Evolutionary conservation across 2,329 filamentous ascomycete species (phyloP).

Genomic region (Ascosphaera aggregata): DNA sequence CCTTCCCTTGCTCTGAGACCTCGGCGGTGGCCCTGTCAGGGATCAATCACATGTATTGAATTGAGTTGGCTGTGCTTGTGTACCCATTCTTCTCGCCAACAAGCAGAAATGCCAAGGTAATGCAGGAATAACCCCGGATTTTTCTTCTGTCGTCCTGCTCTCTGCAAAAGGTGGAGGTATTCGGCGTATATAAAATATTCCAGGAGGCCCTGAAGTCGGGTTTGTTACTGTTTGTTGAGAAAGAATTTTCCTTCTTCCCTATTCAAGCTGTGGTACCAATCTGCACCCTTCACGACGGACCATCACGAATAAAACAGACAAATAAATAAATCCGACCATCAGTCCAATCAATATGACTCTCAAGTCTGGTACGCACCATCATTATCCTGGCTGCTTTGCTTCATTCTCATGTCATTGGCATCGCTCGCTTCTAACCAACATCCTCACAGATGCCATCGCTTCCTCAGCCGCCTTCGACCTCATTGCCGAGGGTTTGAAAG

Average conservation of each 20-base stretch:
- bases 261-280: not conserved
- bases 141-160: too few species aligned
- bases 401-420: not conserved
- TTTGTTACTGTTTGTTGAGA: too few species aligned
- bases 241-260: too few species aligned
- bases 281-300: not conserved
- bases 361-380: not conserved
- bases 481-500: slow-evolving; percentile 49
- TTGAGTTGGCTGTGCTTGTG: not conserved
- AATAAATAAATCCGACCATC: not conserved
- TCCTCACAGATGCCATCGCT: slow-evolving; percentile 48
- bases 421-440: not conserved
- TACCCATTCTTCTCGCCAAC: not conserved
- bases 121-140: too few species aligned
- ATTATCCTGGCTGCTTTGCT: not conserved
- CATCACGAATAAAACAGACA: too few species aligned
- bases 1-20: not conserved
- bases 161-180: too few species aligned
- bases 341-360: not conserved
- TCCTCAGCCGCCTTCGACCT: slow-evolving; percentile 77
- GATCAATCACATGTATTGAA: not conserved
- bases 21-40: not conserved
- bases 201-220: too few species aligned
- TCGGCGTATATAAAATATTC: too few species aligned
- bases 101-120: not conserved